Conservation (phyloP, 1,284 basidiomycete genomes). For the Cutaneotrichosporon daszewskae region DNA sequence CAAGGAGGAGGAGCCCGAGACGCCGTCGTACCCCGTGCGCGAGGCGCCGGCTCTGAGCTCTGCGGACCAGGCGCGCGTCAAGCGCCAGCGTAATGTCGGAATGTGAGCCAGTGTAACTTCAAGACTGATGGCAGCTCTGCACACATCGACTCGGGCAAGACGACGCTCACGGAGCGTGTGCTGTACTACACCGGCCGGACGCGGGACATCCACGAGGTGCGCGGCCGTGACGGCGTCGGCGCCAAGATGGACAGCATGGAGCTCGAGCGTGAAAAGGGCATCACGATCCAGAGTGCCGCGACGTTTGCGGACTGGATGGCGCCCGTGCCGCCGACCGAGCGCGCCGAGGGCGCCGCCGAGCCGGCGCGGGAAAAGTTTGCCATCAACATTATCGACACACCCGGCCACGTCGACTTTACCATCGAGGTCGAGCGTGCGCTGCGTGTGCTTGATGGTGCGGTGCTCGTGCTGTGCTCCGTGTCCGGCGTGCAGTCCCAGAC, state of each 20-base stretch:
- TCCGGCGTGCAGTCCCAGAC: constrained; percentile 98
- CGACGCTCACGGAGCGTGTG: constrained; percentile 91
- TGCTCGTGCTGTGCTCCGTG: constrained; percentile 93
- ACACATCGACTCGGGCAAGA: constrained; percentile 97
- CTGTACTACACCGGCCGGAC: constrained; percentile 96
- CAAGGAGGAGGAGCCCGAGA: constrained; percentile 17
- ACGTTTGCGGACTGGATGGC: constrained; percentile 97
- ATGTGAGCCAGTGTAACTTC: constrained; percentile 31
- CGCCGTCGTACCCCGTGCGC: constrained; percentile 36
- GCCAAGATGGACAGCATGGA: constrained; percentile 99
- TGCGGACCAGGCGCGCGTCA: constrained; percentile 34
- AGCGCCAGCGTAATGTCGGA: constrained; percentile 48
- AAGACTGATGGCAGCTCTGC: constrained; percentile 55
- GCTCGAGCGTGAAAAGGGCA: constrained; percentile 96
- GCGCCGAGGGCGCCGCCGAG: constrained; percentile 41
- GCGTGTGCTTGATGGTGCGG: constrained; percentile 92
- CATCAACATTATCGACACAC: constrained; percentile 99
- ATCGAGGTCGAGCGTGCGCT: constrained; percentile 98
- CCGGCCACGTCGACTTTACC: constrained; percentile 98
- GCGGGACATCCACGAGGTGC: constrained; percentile 93
- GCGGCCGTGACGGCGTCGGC: constrained; percentile 90
- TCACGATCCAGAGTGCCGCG: constrained; percentile 97
- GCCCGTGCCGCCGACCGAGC: constrained; percentile 48
- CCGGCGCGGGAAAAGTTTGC: constrained; percentile 71
- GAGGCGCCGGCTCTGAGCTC: constrained; percentile 38